Conservation (phyloP, 2,329 filamentous ascomycete genomes). For the Sporothrix phasma region DNA sequence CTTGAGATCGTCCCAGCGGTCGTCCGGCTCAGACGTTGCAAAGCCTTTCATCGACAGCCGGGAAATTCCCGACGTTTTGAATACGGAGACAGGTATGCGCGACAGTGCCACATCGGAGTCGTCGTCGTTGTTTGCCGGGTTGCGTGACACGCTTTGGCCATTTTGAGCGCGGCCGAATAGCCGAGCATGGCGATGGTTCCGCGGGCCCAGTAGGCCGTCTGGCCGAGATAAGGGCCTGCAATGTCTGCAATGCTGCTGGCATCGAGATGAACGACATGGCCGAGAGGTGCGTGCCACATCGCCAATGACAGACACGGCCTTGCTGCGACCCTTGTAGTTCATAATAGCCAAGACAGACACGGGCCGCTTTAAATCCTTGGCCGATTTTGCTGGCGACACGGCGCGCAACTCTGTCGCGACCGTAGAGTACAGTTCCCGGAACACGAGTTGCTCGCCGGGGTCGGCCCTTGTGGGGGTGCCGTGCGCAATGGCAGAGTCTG, state of each 20-base stretch:
- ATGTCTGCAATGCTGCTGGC: constrained; percentile 62
- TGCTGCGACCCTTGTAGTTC: constrained; percentile 26
- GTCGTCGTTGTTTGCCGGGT: constrained; percentile 31
- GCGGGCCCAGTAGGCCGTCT: constrained; percentile 39
- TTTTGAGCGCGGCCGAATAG: constrained; percentile 47
- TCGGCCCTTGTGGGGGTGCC: constrained; percentile 6
- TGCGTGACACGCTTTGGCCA: constrained; percentile 34
- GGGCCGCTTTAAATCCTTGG: constrained; percentile 24
- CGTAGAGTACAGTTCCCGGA: constrained; percentile 26
- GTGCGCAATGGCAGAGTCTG: constrained; percentile 9
- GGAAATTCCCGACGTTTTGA: constrained; percentile 7
- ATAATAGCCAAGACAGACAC: constrained; percentile 29
- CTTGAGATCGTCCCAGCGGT: constrained; percentile 54
- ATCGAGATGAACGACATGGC: constrained; percentile 61
- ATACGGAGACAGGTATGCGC: constrained; percentile 17
- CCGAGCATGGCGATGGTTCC: constrained; percentile 45
- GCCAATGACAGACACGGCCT: constrained; percentile 23
- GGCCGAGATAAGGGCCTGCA: constrained; percentile 59
- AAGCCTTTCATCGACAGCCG: constrained; percentile 21
- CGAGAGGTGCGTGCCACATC: constrained; percentile 32
- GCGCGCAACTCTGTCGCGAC: constrained; percentile 26
- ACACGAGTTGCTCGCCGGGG: constrained; percentile 21
- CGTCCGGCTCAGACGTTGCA: constrained; percentile 27
- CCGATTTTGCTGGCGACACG: constrained; percentile 17
- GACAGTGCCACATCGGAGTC: constrained; percentile 24